phyloP scores from a whole-genome alignment of 2,329 filamentous ascomycete species.

The Aspergillus novofumigatus region DNA sequence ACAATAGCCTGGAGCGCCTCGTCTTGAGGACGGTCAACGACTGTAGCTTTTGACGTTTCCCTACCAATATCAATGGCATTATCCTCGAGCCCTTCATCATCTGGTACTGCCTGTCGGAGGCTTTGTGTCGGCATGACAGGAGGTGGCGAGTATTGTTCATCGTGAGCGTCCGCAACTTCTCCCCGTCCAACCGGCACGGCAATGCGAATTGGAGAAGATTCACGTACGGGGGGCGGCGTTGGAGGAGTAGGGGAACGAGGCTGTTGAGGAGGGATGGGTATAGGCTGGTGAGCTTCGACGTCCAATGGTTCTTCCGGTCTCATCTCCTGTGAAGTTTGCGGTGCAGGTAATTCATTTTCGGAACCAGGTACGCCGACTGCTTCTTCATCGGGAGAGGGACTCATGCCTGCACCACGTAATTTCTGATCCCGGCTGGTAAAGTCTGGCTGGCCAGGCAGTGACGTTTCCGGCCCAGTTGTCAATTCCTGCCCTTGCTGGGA shows the following conservation, averaged over 20 bases:
- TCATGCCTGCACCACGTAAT: conserved; percentile 60
- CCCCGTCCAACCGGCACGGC: conserved; percentile 77
- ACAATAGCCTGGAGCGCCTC: conserved; percentile 71
- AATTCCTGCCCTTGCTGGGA: conserved; percentile 53
- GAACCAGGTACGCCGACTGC: conserved; percentile 64
- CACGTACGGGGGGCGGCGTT: conserved; percentile 45
- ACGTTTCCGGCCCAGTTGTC: conserved; percentile 47
- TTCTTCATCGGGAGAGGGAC: conserved; percentile 52
- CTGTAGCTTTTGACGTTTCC: conserved; percentile 55
- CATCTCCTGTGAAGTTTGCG: conserved; percentile 52
- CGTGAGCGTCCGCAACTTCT: conserved; percentile 37
- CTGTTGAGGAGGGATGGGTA: conserved; percentile 40
- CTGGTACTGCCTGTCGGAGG: conserved; percentile 59
- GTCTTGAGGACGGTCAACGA: conserved; percentile 44
- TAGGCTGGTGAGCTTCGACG: conserved; percentile 28
- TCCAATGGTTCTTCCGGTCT: conserved; percentile 46
- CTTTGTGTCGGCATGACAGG: conserved; percentile 58
- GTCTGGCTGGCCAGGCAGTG: conserved; percentile 61
- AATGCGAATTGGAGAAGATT: conserved; percentile 74
- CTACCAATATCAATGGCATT: conserved; percentile 57
- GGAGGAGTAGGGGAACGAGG: conserved; percentile 49
- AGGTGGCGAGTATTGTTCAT: conserved; percentile 40
- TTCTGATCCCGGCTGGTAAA: conserved; percentile 77
- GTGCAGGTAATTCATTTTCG: conserved; percentile 69
- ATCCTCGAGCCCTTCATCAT: conserved; percentile 63